Base-by-base conservation (phyloP, 352 stramenopile genomes). In the Phytophthora europaea region DNA sequence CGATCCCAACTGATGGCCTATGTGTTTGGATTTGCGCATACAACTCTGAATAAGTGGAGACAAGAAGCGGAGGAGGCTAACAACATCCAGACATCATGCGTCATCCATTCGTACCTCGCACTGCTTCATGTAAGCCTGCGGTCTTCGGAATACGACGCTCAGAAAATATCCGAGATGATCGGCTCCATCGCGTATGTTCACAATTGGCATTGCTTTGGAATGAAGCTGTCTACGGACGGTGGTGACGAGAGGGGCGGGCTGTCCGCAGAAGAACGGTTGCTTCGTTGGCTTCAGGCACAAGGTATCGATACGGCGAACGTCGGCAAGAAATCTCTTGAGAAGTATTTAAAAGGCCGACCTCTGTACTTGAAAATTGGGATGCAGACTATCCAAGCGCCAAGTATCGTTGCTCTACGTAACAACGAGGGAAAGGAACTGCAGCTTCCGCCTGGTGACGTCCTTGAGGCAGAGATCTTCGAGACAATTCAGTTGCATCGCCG, bases 151-250 rank as follows among this genome's bases (percentile, higher is more conserved):
- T 96, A 96, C 58, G 89, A 89, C 8, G 34, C 69, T 15, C 76
- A 93, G 20, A 86, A 89, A 20, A 78, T 97, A 13, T 84, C 85
- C 0, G 72, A 80, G 22, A 85, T 97, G 73, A 82, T 97, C 50
- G 90, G 90, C 5, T 95, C 89, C 15, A 83, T 98, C 48, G 89
- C 88, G 8, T 97, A 95, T 40, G 87, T 98, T 28, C 88, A 91
- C 23, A 98, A 97, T 67, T 98, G 92, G 92, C 92, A 98, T 71
- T 95, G 92, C 67, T 98, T 98, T 65, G 92, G 92, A 0, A 94
- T 97, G 87, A 92, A 92, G 33, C 72, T 97, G 4, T 93, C 88
- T 6, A 68, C 76, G 1, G 85, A 89, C 50, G 73, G 67, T 56
- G 57, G 58, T 28, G 60, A 78, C 38, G 81, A 90, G 47, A 85